Evolutionary conservation across 1,139 yeast genomes (phyloP), one percentile per base, ranked within the genome.

Genomic region (Scheffersomyces segobiensis): DNA sequence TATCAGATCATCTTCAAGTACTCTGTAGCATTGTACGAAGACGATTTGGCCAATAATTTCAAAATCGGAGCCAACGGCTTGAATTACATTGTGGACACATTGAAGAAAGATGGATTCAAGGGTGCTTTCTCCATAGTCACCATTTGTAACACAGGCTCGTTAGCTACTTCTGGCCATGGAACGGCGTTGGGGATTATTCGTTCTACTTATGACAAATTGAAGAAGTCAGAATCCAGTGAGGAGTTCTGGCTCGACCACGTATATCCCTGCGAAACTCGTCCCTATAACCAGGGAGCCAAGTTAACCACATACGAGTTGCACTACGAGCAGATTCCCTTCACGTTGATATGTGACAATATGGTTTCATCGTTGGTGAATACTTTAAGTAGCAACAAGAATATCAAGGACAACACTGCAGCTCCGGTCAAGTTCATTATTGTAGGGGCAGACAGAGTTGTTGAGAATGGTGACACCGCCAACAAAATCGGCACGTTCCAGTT

Each of bases 101-200:
- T 89, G 62, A 68, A 70, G 24, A 62, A 71, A 2, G 87, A 87
- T 61, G 75, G 77, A 1, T 88, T 85, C 65, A 71, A 72, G 42
- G 93, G 90, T 7, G 86, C 88, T 0, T 88, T 93, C 69, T 85
- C 96, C 0, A 93, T 92, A 3, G 75, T 93, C 69, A 95, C 98
- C 1, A 90, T 93, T 58, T 89, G 95, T 68, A 89, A 89, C 70
- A 89, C 95, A 1, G 96, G 96, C 0, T 91, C 98, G 0, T 79
- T 95, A 62, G 99, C 99, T 1, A 95, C 98, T 2, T 92, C 98
- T 3, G 98, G 98, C 1, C 95, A 93, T 70, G 99, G 99, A 22
- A 95, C 99, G 7, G 98, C 98, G 0, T 80, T 95, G 52, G 98
- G 98, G 19, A 91, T 93, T 24, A 87, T 95, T 54, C 84, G 98